phyloP scores from a whole-genome alignment of 1,139 yeast species.

The Hyphopichia khmerensis region DNA sequence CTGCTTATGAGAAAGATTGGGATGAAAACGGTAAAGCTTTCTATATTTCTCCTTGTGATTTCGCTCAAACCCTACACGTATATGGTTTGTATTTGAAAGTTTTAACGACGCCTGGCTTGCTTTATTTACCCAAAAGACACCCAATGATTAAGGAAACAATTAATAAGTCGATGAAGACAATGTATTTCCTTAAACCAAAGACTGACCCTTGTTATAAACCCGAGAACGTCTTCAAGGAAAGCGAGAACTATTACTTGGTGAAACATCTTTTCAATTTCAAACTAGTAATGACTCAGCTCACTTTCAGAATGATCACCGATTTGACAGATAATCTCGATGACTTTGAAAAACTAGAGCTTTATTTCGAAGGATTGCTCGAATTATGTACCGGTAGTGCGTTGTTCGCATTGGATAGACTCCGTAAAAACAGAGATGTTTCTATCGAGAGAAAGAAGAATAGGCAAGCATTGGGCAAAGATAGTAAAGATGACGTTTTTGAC shows the following conservation, averaged over 20 bases:
- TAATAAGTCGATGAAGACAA: slow-evolving; percentile 7
- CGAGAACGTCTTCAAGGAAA: slow-evolving; percentile 6
- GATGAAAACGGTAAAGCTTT: slow-evolving; percentile 3
- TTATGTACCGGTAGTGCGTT: slow-evolving; percentile 13
- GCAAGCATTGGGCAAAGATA: slow-evolving; percentile 1
- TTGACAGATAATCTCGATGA: slow-evolving; percentile 13
- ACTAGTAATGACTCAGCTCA: slow-evolving; percentile 13
- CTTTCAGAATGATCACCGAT: slow-evolving; percentile 11
- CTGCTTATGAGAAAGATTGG: slow-evolving; percentile 7
- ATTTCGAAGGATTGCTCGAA: slow-evolving; percentile 12
- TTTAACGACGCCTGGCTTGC: slow-evolving; percentile 10
- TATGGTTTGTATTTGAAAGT: slow-evolving; percentile 11
- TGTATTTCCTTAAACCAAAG: slow-evolving; percentile 14
- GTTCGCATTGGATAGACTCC: slow-evolving; percentile 2
- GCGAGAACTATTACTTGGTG: slow-evolving; percentile 10
- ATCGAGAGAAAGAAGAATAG: slow-evolving; percentile 1
- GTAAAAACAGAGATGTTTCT: background rate
- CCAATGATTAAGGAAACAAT: slow-evolving; percentile 13
- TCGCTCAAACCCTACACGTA: slow-evolving; percentile 11
- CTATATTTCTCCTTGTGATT: slow-evolving; percentile 13
- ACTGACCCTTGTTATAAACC: slow-evolving; percentile 4
- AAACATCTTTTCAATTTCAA: slow-evolving; percentile 12
- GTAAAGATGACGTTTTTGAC: slow-evolving; percentile 1
- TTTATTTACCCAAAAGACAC: slow-evolving; percentile 13
- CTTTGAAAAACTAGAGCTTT: slow-evolving; percentile 14